These are phyloP conservation scores for Moricandia moricandioides DNA, from an alignment of 345 rosid genomes.

Conservation along the genomic window DNA sequence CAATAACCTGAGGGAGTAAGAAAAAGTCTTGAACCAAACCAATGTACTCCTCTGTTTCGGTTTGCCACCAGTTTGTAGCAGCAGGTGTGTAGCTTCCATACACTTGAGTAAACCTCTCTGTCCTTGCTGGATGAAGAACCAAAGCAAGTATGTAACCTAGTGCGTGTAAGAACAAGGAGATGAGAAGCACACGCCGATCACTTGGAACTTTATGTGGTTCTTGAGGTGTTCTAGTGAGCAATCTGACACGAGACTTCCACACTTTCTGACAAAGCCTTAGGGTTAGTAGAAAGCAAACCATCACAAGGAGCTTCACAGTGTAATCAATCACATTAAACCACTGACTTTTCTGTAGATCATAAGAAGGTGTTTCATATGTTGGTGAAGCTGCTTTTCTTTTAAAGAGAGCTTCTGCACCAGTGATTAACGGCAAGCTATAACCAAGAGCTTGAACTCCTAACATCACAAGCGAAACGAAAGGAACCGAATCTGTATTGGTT, in stretches of 20 bases:
- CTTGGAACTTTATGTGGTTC: slow-evolving; percentile 67
- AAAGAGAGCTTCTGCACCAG: slow-evolving; percentile 82
- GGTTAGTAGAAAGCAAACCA: slow-evolving; percentile 65
- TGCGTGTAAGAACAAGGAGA: slow-evolving; percentile 47
- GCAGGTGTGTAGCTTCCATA: not conserved
- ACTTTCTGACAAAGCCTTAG: slow-evolving; percentile 82
- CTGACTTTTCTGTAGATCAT: slow-evolving; percentile 58
- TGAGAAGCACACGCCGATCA: slow-evolving; percentile 55
- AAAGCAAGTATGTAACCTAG: slow-evolving; percentile 56
- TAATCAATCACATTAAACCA: slow-evolving; percentile 71
- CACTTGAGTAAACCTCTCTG: slow-evolving; percentile 36
- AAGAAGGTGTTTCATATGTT: slow-evolving; percentile 41
- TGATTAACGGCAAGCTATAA: slow-evolving; percentile 72
- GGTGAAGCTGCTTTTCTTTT: slow-evolving; percentile 46
- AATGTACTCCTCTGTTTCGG: slow-evolving; percentile 71
- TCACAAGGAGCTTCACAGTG: slow-evolving; percentile 69
- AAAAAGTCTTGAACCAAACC: slow-evolving; percentile 88
- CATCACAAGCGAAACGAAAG: slow-evolving; percentile 78
- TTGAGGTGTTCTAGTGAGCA: slow-evolving; percentile 45
- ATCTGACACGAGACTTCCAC: slow-evolving; percentile 72
- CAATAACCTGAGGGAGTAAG: slow-evolving; percentile 86
- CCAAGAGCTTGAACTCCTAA: slow-evolving; percentile 87
- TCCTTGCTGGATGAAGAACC: slow-evolving; percentile 45
- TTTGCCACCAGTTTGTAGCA: slow-evolving; percentile 48
- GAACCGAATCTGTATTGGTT: slow-evolving; percentile 43